phyloP scores from a whole-genome alignment of 495 filamentous ascomycete genomes.

The Bryoglossum gracile region DNA sequence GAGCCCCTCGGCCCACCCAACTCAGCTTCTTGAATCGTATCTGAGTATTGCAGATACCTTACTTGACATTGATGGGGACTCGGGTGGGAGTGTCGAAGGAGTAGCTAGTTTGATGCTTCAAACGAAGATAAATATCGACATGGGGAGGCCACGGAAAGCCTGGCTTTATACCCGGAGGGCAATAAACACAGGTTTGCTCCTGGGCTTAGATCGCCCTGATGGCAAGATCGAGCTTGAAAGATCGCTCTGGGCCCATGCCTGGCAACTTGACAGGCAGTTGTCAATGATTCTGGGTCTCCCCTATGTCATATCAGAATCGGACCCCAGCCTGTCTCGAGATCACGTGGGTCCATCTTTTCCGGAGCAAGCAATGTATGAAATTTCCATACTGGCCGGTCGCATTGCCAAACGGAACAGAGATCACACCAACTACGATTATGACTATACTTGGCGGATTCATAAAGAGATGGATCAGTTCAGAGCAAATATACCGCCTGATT shows the following conservation, averaged over 20 bases:
- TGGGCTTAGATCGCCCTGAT: constrained; percentile 32
- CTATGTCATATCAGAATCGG: constrained; percentile 34
- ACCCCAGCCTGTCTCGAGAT: constrained; percentile 27
- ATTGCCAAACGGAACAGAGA: constrained; percentile 47
- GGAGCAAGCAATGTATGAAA: constrained; percentile 24
- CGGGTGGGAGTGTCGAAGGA: constrained; percentile 40
- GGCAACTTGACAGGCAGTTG: constrained; percentile 36
- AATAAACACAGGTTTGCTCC: constrained; percentile 41
- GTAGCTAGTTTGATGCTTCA: constrained; percentile 43
- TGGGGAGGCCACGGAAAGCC: constrained; percentile 43
- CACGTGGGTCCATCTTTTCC: constrained; percentile 14
- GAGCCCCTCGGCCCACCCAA: constrained; percentile 23
- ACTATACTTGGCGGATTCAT: constrained; percentile 40
- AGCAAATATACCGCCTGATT: neutral
- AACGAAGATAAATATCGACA: constrained; percentile 39
- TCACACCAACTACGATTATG: constrained; percentile 30
- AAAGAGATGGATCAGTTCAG: constrained; percentile 38
- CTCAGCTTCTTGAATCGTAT: constrained; percentile 29
- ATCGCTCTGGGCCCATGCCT: constrained; percentile 41
- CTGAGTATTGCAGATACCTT: constrained; percentile 33
- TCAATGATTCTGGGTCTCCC: constrained; percentile 46
- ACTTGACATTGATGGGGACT: constrained; percentile 41
- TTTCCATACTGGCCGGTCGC: constrained; percentile 38
- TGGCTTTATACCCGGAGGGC: constrained; percentile 43
- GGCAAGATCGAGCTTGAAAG: constrained; percentile 26